Conservation (phyloP, 208 protist genomes). For the Acanthamoeba triangularis region DNA sequence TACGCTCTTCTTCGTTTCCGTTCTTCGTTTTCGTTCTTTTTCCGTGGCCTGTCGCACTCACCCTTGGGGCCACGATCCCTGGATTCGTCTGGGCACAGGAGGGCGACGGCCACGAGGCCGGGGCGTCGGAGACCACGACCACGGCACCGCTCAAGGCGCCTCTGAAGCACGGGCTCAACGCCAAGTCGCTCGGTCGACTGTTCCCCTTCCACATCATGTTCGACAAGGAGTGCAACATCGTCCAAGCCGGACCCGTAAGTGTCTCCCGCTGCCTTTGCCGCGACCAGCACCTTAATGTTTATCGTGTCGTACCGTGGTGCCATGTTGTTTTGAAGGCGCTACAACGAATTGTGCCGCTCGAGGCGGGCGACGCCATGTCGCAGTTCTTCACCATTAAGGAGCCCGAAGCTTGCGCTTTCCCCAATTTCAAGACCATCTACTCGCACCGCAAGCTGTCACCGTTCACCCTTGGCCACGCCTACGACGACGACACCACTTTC, state of each 20-base stretch:
- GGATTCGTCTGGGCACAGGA: too few relatives aligned
- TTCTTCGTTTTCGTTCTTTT: not conserved
- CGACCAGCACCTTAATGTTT: not conserved
- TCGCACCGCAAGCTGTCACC: not conserved
- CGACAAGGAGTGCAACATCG: constrained; percentile 52
- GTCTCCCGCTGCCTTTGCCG: not conserved
- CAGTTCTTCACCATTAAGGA: constrained; percentile 13
- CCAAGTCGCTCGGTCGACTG: not conserved
- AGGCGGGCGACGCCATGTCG: constrained; percentile 23
- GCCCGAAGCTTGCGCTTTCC: not conserved
- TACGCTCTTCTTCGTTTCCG: not conserved
- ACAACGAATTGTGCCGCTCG: not conserved
- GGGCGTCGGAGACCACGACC: not conserved
- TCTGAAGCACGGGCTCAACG: not conserved
- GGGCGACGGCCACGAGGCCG: not conserved
- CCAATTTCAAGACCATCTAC: not conserved
- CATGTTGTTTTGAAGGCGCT: not conserved
- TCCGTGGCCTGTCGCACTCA: not conserved
- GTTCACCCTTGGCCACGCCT: not conserved
- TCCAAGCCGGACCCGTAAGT: constrained; percentile 42
- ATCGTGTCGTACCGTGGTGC: not conserved
- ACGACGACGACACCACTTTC: not conserved
- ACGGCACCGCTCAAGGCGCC: not conserved
- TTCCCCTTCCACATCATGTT: constrained; percentile 72
- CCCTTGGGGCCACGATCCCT: too few relatives aligned